phyloP scores from a whole-genome alignment of 1,139 yeast species.

The Sugiyamaella neomexicana region DNA sequence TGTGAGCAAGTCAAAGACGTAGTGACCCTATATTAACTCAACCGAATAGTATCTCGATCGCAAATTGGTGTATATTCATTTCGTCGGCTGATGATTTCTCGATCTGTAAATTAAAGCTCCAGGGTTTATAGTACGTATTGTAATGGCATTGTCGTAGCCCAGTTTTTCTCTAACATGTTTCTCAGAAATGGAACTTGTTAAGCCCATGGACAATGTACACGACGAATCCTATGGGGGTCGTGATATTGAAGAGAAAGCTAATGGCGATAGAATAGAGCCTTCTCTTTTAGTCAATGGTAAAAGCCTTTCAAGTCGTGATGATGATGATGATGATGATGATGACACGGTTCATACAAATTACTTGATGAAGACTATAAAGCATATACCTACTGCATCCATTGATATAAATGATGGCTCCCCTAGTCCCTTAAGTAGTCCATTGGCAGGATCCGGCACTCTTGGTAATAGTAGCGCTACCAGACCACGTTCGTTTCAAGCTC shows the following conservation, averaged over 20 bases:
- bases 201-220: not conserved
- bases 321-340: not conserved
- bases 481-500: not conserved
- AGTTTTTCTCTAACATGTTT: not conserved
- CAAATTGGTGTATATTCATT: no score
- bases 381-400: not conserved
- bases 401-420: constrained; percentile 1
- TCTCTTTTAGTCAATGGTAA: not conserved
- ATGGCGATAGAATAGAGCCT: not conserved
- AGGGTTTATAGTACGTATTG: no score
- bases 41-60: no score
- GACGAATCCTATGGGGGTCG: not conserved
- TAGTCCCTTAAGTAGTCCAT: constrained; percentile 4
- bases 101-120: no score
- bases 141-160: no score
- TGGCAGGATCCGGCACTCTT: not conserved
- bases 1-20: no score
- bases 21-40: no score
- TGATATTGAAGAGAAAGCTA: not conserved
- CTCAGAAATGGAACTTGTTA: constrained; percentile 1
- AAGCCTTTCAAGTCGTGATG: not conserved
- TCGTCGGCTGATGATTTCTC: no score
- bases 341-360: not conserved
- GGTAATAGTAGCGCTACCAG: not conserved
- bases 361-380: not conserved